Evolutionary conservation across 2,329 filamentous ascomycete species (phyloP), one percentile per base, ranked within the genome.

Genomic region (Stachybotrys echinatus): DNA sequence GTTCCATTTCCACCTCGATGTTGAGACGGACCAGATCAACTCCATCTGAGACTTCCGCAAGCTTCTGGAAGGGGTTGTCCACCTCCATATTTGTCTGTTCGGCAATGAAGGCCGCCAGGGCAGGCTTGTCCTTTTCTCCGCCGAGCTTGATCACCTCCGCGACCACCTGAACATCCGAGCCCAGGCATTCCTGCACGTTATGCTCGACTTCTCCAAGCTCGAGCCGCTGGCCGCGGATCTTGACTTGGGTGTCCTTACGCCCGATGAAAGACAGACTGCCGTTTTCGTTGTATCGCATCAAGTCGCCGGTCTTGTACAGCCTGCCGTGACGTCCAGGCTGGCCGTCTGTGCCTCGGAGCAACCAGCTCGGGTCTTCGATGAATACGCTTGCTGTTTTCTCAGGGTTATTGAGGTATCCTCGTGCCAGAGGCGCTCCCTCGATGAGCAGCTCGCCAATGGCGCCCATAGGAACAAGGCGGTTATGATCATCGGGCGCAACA

Each of bases 201-300:
- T n/a, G n/a, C 39, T 62, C 61, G 10, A 63, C 37, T 42, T 62
- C 61, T 0, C 53, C 58, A n/a, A 78, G 66, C 62, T 78, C 83
- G 43, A 80, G 68, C 46, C 79, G 64, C 52, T 75, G 81, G 20
- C 83, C 84, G n/a, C 74, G 72, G 7, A 84, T 63, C 60, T 84
- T 84, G 46, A 82, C 71, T 57, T 83, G 80, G 0, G 70, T 71
- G 54, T 84, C 80, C 53, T 78, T 80, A 14, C 80, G 68, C 42
- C 77, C 78, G 23, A 77, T 55, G 47, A 72, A 77, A 0, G 66
- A 55, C 10, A 79, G 61, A 40, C 19, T 10, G 57, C 23, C 69
- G 60, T n/a, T n/a, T n/a, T n/a, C n/a, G n/a, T n/a, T n/a, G 21
- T 74, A 74, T 34, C 60, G 61, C 3, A 65, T 74, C 14, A 78